Conservation (phyloP, 305 asterid species). For the Nicotiana rustica region DNA sequence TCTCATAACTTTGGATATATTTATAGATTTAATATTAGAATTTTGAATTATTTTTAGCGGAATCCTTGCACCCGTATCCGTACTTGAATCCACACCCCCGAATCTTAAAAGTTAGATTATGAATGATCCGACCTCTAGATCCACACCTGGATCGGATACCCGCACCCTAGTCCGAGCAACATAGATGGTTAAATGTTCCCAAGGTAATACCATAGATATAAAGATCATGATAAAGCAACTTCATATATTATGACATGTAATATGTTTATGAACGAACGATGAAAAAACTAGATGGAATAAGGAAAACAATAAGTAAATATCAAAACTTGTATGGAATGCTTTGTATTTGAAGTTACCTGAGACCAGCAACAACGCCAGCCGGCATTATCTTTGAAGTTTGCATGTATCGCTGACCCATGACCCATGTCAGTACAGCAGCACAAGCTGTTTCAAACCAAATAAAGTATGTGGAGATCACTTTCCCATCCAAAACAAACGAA, state of each 20-base stretch:
- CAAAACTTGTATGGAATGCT: background rate
- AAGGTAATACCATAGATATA: too few species aligned
- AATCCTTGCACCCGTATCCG: too few species aligned
- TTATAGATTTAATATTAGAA: too few species aligned
- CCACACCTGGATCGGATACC: too few species aligned
- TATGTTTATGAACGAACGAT: background rate
- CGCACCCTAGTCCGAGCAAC: too few species aligned
- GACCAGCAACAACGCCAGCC: constrained; percentile 82
- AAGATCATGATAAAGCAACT: background rate
- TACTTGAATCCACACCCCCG: too few species aligned
- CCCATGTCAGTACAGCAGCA: constrained; percentile 66
- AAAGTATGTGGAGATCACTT: background rate
- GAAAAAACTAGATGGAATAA: background rate
- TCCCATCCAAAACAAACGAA: background rate
- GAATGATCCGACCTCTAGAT: too few species aligned
- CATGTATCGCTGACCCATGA: constrained; percentile 79
- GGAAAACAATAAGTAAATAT: background rate
- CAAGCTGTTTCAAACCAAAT: constrained; percentile 47
- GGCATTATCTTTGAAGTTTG: constrained; percentile 83
- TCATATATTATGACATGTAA: background rate
- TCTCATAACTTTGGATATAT: too few species aligned
- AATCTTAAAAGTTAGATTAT: too few species aligned
- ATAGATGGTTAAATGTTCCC: too few species aligned
- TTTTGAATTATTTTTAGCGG: too few species aligned
- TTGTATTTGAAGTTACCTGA: constrained; percentile 59